phyloP scores from a whole-genome alignment of 2,329 filamentous ascomycete genomes.

The Anisogramma anomala region DNA sequence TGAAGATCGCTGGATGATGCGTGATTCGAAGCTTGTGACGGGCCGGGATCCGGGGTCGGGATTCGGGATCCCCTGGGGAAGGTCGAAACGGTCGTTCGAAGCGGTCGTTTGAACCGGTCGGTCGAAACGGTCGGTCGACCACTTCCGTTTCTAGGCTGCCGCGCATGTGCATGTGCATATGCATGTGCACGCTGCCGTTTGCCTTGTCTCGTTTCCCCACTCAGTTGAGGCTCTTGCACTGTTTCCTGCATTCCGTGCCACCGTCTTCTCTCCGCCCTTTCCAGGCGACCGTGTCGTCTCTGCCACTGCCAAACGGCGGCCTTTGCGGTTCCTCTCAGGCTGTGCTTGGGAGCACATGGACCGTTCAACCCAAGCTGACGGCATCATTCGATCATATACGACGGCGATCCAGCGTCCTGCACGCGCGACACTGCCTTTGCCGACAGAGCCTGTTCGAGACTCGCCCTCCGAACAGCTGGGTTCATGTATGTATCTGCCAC shows the following conservation, averaged over 20 bases:
- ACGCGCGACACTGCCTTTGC: not conserved
- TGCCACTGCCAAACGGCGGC: conserved; percentile 5
- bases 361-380: not conserved
- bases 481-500: too few species aligned
- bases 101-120: too few species aligned
- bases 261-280: conserved; percentile 3
- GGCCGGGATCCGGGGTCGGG: too few species aligned
- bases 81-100: too few species aligned
- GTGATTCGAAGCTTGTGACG: too few species aligned
- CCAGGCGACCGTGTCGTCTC: not conserved
- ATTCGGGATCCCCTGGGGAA: too few species aligned
- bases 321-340: not conserved
- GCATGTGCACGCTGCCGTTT: too few species aligned
- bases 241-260: not conserved
- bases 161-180: too few species aligned
- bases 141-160: too few species aligned
- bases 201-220: not conserved
- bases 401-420: not conserved
- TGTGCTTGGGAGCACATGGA: not conserved
- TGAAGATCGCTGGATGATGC: not conserved
- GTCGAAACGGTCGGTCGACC: too few species aligned
- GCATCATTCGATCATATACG: not conserved
- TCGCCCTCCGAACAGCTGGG: too few species aligned
- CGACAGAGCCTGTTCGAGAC: too few species aligned
- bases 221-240: not conserved